Base-by-base conservation (phyloP, 2,329 filamentous ascomycete species). In the Botrytis sinoallii region DNA sequence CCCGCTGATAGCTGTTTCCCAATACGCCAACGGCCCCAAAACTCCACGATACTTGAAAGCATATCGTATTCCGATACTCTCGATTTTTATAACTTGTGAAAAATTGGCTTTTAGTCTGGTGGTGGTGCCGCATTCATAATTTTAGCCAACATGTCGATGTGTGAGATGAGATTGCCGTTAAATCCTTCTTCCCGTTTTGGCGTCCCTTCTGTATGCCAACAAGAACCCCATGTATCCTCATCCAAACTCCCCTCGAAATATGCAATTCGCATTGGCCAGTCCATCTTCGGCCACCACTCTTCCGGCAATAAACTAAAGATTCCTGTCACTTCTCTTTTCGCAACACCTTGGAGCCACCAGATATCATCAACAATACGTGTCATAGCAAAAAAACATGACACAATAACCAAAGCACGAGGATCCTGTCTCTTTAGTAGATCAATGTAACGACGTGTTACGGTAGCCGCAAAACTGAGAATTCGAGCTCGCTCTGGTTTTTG, bases 281-380 rank as follows among this genome's bases (percentile, higher is more conserved):
- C 77, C 77, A 82, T 80, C 71, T 77, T 79, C 9, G 75, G 74
- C 78, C 77, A 79, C 80, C 80, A 81, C 46, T 78, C 77, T 48
- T 64, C 46, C 20, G 79, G 79, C 6, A 82, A 42, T 12, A 81
- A 59, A 20, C 73, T 73, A n/a, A 76, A 75, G 20, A 81, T 80
- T 8, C 90, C 90, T 79, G 89, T 87, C 25, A 93, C 88, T 77
- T 93, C 89, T 72, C 89, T 86, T 25, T 87, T 86, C 12, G 90
- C 87, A 78, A 92, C 90, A 57, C 91, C 90, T 32, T 89, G 86
- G 42, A 93, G 83, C 91, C 91, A 93, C 91, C 91, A 93, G 1
- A 79, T 78, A 72, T 78, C 76, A 65, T 81, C 79, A 8, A 78
- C 75, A 9, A 77, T 74, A 46, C 76, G 79, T 5, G 78, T 81